Evolutionary conservation across 1,284 basidiomycete species (phyloP), one percentile per base, ranked within the genome.

Genomic region (Apiotrichum gracile): DNA sequence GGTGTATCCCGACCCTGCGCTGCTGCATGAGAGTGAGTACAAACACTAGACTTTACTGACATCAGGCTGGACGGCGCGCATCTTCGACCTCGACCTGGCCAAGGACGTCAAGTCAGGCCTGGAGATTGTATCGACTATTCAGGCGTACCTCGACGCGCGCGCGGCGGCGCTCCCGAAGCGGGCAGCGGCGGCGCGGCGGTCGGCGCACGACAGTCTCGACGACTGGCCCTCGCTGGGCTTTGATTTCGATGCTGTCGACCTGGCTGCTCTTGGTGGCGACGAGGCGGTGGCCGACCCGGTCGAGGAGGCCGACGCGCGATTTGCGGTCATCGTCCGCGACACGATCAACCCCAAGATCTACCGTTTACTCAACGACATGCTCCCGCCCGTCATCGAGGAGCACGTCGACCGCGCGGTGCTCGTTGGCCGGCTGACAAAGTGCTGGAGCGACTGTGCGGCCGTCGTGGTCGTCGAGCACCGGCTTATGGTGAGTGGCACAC

Each of bases 361-460:
- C 68, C 77, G 80, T 10, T 76, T 85, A 21, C 72, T 86, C 17
- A 83, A 83, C 27, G 82, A 81, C 62, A 72, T 73, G 62, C 60
- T 74, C 2, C 74, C 76, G 2, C 67, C 75, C 34, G 75, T 71
- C 31, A 67, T 62, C 7, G 53, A 67, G 19, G 55, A 58, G 16
- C 51, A 58, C 19, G 55, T 41, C 4, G 76, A 77, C 10, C 51
- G 63, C 24, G 67, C 67, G 31, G 47, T 60, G 5, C 70, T 73
- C 44, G 61, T 77, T 35, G 81, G 83, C 58, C 67, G 76, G 35
- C 83, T 88, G 74, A 80, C 90, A 21, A 82, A 85, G 57, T 86
- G 84, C 63, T 93, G 88, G 88, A 79, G 86, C 4, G 83, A 84
- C 9, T 91, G 86, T 63, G 83, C 82, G 0, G 79, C 80, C 34